phyloP scores from a whole-genome alignment of 768 basidiomycete species.

The Naganishia kalamii region DNA sequence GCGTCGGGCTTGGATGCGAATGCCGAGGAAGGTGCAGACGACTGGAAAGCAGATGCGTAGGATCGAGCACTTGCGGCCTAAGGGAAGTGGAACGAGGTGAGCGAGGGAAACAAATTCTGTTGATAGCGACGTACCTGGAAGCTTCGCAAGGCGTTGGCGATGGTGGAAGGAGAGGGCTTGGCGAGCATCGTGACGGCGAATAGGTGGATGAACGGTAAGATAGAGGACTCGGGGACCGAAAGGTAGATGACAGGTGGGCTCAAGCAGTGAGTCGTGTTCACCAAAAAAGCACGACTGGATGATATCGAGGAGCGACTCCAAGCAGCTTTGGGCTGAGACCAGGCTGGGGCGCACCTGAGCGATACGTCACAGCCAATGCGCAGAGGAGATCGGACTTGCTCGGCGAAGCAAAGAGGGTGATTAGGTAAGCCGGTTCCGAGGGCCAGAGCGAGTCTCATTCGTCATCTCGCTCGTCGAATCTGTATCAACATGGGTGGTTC shows the following conservation, averaged over 20 bases:
- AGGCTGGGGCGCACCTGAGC: not conserved
- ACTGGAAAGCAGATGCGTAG: slow-evolving; percentile 38
- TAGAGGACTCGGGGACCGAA: not conserved
- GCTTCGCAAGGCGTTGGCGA: slow-evolving; percentile 26
- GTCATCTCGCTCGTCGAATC: not conserved
- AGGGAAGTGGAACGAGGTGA: not conserved
- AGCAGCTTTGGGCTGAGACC: not conserved
- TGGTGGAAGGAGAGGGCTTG: slow-evolving; percentile 23
- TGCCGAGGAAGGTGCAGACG: slow-evolving; percentile 68
- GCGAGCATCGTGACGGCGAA: slow-evolving; percentile 12
- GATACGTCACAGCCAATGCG: slow-evolving; percentile 15
- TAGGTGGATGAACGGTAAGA: not conserved
- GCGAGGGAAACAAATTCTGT: not conserved
- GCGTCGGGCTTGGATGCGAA: slow-evolving; percentile 77
- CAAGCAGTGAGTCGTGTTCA: not conserved
- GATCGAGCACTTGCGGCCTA: slow-evolving; percentile 1
- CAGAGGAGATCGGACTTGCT: slow-evolving; percentile 12
- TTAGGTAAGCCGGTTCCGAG: not conserved
- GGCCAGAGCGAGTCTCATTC: not conserved
- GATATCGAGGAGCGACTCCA: too few relatives aligned
- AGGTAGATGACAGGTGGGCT: not conserved
- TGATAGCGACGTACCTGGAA: slow-evolving; percentile 15
- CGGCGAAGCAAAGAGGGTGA: not conserved
- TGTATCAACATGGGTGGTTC: not conserved
- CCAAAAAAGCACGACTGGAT: not conserved